Conservation (phyloP, 495 filamentous ascomycete species). For the Penicillium goetzii region DNA sequence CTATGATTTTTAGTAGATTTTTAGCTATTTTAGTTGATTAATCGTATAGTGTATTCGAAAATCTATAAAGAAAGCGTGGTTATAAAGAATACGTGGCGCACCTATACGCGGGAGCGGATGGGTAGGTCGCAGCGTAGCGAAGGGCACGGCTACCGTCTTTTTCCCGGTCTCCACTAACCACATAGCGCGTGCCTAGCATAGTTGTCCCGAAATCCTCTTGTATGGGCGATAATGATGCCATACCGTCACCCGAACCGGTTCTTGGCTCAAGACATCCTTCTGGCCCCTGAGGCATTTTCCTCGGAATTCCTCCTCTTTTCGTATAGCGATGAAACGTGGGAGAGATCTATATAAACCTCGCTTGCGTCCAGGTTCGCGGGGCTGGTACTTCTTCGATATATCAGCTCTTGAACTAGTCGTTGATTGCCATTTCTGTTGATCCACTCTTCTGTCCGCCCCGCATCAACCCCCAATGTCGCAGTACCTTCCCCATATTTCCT, state of each 20-base stretch:
- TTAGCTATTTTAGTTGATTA: too few relatives aligned
- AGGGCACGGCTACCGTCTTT: too few relatives aligned
- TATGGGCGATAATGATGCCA: neutral
- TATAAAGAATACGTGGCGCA: too few relatives aligned
- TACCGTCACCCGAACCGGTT: neutral
- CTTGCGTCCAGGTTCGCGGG: neutral
- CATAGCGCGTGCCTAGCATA: neutral
- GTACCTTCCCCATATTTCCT: slow-evolving; percentile 33
- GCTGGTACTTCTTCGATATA: neutral
- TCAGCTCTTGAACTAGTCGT: neutral
- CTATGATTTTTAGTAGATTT: too few relatives aligned
- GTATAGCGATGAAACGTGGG: slow-evolving; percentile 3
- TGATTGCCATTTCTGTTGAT: neutral
- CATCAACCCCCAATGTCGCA: slow-evolving; percentile 29
- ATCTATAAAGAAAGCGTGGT: too few relatives aligned
- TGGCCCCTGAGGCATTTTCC: slow-evolving; percentile 3
- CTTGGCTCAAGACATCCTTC: neutral
- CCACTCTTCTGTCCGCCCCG: slow-evolving; percentile 10
- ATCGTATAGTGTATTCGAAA: too few relatives aligned
- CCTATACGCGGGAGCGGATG: too few relatives aligned
- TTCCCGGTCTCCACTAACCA: neutral
- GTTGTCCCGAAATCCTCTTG: neutral
- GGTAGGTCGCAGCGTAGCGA: too few relatives aligned
- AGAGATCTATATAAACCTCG: slow-evolving; percentile 4
- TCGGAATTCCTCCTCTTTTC: too few relatives aligned